These are phyloP conservation scores for Kurtzmaniella fragi DNA, from an alignment of 805 yeast species.

Conservation along the genomic window DNA sequence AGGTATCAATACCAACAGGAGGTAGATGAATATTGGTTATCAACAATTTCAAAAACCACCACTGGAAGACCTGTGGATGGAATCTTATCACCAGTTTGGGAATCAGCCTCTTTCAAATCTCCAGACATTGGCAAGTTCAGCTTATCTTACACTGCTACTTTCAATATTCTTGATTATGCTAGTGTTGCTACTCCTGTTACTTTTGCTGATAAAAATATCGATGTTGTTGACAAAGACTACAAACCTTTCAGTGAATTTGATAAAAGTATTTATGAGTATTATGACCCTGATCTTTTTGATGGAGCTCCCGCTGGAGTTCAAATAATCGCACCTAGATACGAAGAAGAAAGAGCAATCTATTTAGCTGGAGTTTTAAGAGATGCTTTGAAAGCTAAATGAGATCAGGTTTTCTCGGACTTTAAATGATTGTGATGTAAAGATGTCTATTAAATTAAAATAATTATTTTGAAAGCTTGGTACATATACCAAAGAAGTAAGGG, in stretches of 20 bases:
- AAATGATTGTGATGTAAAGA: too few species aligned
- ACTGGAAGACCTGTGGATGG: constrained; percentile 4
- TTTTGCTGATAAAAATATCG: constrained; percentile 4
- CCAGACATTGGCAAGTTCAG: constrained; percentile 12
- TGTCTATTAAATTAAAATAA: too few species aligned
- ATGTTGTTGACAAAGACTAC: not conserved
- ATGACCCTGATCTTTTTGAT: constrained; percentile 6
- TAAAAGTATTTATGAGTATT: constrained; percentile 6
- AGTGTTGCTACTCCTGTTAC: constrained; percentile 38
- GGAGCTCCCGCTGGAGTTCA: constrained; percentile 8
- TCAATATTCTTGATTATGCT: constrained; percentile 15
- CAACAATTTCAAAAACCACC: not conserved
- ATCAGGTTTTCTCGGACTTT: too few species aligned
- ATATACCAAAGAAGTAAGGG: too few species aligned
- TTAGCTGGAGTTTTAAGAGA: constrained; percentile 2
- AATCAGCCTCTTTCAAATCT: constrained; percentile 37
- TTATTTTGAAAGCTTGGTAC: too few species aligned
- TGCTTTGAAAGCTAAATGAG: not conserved
- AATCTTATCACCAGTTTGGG: constrained; percentile 4
- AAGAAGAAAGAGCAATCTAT: constrained; percentile 7
- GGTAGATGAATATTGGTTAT: constrained; percentile 4
- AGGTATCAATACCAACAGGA: constrained; percentile 5
- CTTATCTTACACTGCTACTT: constrained; percentile 25
- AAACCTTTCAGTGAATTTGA: constrained; percentile 7
- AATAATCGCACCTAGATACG: constrained; percentile 5